Percentiles rank a stretch among this genome's conserved stretches.
Evolutionary conservation across 1,284 basidiomycete species (phyloP).

Genomic region (Cronartium ribicola): DNA sequence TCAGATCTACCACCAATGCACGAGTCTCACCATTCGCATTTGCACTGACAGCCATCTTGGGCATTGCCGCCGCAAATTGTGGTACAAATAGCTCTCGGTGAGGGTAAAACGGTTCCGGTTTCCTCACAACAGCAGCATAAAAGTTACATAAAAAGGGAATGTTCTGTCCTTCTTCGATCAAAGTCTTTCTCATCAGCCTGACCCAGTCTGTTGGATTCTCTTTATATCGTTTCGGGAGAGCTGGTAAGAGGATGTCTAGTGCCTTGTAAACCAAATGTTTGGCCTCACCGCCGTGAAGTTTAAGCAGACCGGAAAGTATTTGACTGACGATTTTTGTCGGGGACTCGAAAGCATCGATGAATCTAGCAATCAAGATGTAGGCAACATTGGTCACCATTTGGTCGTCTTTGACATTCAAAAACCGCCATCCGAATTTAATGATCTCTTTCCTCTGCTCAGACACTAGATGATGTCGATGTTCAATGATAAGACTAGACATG

Average conservation of each 20-base stretch:
- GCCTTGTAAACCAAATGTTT: constrained; percentile 76
- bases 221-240: constrained; percentile 61
- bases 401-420: constrained; percentile 72
- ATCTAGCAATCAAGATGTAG: constrained; percentile 86
- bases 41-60: constrained; percentile 72
- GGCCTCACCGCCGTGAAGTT: constrained; percentile 71
- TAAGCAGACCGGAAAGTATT: constrained; percentile 91
- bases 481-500: constrained; percentile 82
- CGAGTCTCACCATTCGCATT: constrained; percentile 73
- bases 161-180: constrained; percentile 81
- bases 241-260: constrained; percentile 82
- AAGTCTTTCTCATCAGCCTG: constrained; percentile 74
- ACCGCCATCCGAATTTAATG: constrained; percentile 91
- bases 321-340: constrained; percentile 89
- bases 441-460: constrained; percentile 84
- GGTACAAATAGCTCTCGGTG: constrained; percentile 92
- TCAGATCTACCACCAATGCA: constrained; percentile 55
- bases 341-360: constrained; percentile 84
- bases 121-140: constrained; percentile 86
- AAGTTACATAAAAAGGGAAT: constrained; percentile 80
- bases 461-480: constrained; percentile 72
- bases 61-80: constrained; percentile 84
- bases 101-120: constrained; percentile 86
- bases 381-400: constrained; percentile 90
- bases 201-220: constrained; percentile 74